Base-by-base conservation (phyloP, 352 stramenopile genomes). In the Pythium phragmiticola region DNA sequence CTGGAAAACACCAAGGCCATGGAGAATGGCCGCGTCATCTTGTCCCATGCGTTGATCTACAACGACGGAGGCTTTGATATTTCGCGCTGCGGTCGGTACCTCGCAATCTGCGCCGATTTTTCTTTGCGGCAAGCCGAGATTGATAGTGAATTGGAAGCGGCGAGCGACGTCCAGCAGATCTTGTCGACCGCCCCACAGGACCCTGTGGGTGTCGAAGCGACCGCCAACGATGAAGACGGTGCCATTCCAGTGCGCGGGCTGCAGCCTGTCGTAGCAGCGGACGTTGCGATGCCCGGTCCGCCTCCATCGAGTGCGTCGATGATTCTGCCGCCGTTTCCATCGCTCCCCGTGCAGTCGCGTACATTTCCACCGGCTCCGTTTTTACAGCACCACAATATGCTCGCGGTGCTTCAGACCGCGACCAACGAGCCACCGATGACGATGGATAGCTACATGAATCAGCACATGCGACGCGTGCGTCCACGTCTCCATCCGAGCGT, bases 1-100 rank as follows among this genome's bases (percentile, higher is more conserved):
- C 65, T 89, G 12, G 61, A 89, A 41, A 80, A 75, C 37, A 91
- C 88, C 58, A 92, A 92, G 56, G 86, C 86, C 11, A 95, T 95
- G 86, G 80, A 89, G 57, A 91, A 92, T 62, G 89, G 84, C 28
- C 84, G 83, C 11, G 73, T 89, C 0, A 83, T 96, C 62, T 70
- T 98, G 45, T 93, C 89, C 1, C 88, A 97, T 58, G 93, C 96
- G 5, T 82, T 99, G 54, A 89, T 99, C 30, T 99, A 99, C 75
- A 99, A 98, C 68, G 96, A 99, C 72, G 96, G 96, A 51, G 96
- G 96, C 39, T 98, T 99, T 75, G 96, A 99, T 75, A 88, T 99
- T 45, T 98, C 95, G 16, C 80, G 84, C 17, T 98, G 97, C 67
- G 96, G 96, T 2, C 91, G 90, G 26, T 96, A 97, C 49, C 82